A percentile compares a stretch with the other conserved stretches of the same genome.
Evolutionary conservation across 164 flowering plant species (phyloP).

Genomic region (Magnolia sinica): DNA sequence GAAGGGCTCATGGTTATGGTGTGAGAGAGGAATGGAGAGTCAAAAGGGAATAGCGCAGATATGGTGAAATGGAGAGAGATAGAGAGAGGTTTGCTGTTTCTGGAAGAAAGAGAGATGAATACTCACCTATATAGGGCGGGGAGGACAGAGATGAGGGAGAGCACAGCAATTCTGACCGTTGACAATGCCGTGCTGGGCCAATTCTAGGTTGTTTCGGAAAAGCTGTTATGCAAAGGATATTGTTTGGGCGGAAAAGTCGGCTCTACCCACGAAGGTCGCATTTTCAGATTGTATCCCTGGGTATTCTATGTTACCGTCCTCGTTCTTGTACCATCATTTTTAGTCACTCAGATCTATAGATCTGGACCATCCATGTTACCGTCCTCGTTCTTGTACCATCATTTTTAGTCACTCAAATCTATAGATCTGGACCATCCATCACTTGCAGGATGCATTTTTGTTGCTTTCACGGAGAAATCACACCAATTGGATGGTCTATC

Average conservation of each 20-base stretch:
- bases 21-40: neutral
- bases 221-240: neutral
- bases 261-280: neutral
- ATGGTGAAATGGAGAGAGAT: neutral
- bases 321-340: no score
- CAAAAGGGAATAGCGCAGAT: neutral
- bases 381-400: no score
- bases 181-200: neutral
- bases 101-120: neutral
- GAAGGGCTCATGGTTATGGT: conserved; percentile 13
- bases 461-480: no score
- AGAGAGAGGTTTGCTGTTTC: neutral
- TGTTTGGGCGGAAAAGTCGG: neutral
- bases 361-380: no score
- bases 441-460: no score
- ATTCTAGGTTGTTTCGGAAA: neutral
- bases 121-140: neutral
- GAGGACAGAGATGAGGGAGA: neutral
- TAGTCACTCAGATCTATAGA: no score
- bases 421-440: no score
- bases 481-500: no score
- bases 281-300: neutral
- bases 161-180: conserved; percentile 11
- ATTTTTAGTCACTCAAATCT: no score
- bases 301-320: no score